These are phyloP conservation scores for Fusarium humuli DNA, from an alignment of 2,329 filamentous ascomycete species.

Conservation along the genomic window DNA sequence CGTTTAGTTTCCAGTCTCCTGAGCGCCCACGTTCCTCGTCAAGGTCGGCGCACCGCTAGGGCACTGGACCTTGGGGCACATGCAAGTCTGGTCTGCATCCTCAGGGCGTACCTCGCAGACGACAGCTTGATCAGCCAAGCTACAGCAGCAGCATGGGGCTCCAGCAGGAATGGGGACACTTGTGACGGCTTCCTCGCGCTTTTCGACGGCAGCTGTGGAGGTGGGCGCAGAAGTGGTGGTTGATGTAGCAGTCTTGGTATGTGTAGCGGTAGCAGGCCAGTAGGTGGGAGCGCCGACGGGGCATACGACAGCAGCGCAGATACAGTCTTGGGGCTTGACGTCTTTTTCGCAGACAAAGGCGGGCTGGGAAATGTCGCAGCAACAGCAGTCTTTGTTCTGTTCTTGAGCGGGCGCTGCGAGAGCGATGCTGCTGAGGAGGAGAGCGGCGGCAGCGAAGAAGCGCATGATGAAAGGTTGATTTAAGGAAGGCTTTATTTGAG, in stretches of 20 bases:
- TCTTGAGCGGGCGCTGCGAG: constrained; percentile 35
- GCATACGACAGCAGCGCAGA: constrained; percentile 43
- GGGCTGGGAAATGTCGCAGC: constrained; percentile 47
- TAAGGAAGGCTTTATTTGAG: not conserved
- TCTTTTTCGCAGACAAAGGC: constrained; percentile 45
- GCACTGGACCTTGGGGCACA: constrained; percentile 39
- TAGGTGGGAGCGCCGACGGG: constrained; percentile 38
- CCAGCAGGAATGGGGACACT: constrained; percentile 6
- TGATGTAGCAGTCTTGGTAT: not conserved
- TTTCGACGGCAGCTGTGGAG: not conserved
- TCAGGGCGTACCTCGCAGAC: constrained; percentile 36
- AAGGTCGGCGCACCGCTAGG: constrained; percentile 37
- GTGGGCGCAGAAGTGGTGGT: not conserved
- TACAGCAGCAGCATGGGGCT: constrained; percentile 43
- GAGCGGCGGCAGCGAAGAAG: constrained; percentile 37
- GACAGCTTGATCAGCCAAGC: constrained; percentile 25
- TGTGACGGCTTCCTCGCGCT: constrained; percentile 12
- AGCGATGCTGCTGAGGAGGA: constrained; percentile 41
- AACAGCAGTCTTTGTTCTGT: constrained; percentile 48
- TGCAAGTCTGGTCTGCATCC: constrained; percentile 32
- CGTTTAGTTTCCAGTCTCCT: constrained; percentile 20
- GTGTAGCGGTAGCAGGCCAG: constrained; percentile 8
- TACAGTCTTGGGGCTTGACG: constrained; percentile 40
- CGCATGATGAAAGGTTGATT: constrained; percentile 38
- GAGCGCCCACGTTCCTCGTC: constrained; percentile 10